phyloP scores from a whole-genome alignment of 192 early-diverging fungal genomes.

The Coemansia sp. region DNA sequence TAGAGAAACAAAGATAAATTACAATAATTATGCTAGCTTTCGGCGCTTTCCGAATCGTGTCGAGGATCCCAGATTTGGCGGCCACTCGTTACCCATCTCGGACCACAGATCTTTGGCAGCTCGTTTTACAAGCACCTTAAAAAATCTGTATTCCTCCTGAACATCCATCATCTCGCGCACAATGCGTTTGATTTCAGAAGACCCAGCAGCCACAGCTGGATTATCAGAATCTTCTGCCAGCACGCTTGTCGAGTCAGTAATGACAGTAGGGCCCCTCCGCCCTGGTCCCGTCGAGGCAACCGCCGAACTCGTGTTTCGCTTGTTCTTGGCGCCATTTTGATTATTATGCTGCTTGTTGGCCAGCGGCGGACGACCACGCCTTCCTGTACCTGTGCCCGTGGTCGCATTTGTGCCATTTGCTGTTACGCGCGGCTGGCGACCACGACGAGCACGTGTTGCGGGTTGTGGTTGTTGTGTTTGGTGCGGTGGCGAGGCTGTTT shows the following conservation, averaged over 20 bases:
- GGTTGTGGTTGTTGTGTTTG: neutral
- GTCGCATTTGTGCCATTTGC: constrained; percentile 11
- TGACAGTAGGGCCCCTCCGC: neutral
- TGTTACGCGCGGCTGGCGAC: constrained; percentile 3
- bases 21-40: constrained; percentile 16
- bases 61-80: constrained; percentile 24
- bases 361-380: constrained; percentile 21
- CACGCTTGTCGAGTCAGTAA: constrained; percentile 1
- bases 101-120: constrained; percentile 47
- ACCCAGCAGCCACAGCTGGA: neutral
- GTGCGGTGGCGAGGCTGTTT: constrained; percentile 6
- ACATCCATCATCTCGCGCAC: constrained; percentile 33
- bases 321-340: constrained; percentile 4
- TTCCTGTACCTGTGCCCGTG: constrained; percentile 8
- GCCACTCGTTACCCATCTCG: constrained; percentile 49
- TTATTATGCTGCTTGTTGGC: constrained; percentile 6
- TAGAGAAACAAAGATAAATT: neutral
- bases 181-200: constrained; percentile 10
- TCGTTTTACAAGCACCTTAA: constrained; percentile 19
- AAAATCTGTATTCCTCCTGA: constrained; percentile 38
- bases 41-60: constrained; percentile 47
- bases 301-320: neutral
- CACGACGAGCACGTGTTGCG: constrained; percentile 6
- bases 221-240: neutral
- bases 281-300: neutral